Evolutionary conservation across 345 rosid species (phyloP).

Genomic region (Salix koriyanagi): DNA sequence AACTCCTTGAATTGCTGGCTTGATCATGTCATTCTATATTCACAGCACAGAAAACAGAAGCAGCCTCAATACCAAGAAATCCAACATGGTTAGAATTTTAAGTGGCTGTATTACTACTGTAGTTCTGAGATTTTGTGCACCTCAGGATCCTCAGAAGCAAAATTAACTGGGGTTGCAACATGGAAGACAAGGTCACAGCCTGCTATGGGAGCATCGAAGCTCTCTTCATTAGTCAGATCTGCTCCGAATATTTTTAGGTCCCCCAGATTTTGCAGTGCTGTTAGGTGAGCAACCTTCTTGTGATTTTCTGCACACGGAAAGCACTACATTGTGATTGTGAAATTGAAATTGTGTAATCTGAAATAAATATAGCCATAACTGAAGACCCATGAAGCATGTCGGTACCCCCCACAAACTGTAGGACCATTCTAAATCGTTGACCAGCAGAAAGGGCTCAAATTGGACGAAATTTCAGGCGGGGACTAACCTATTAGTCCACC

Average conservation of each 20-base stretch:
- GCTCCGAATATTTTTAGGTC: slow-evolving; percentile 62
- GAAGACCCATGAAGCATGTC: not conserved
- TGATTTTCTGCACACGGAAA: slow-evolving; percentile 41
- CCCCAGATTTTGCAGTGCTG: slow-evolving; percentile 49
- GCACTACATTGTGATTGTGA: not conserved
- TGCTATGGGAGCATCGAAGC: slow-evolving; percentile 51
- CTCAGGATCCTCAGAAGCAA: slow-evolving; percentile 82
- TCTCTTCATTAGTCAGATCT: slow-evolving; percentile 62
- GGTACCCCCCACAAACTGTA: not conserved
- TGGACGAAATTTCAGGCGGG: not conserved
- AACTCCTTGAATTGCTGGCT: slow-evolving; percentile 82
- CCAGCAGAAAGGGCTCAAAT: not conserved
- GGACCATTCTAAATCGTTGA: not conserved
- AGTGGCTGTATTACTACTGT: not conserved
- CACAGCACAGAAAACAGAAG: not conserved
- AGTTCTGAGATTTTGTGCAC: slow-evolving; percentile 20
- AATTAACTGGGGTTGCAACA: slow-evolving; percentile 85
- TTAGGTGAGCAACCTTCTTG: slow-evolving; percentile 58
- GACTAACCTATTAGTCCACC: not conserved
- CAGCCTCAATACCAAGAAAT: not conserved
- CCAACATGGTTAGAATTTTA: too few species aligned
- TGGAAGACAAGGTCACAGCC: slow-evolving; percentile 80
- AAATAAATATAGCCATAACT: not conserved
- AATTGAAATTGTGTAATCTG: not conserved
- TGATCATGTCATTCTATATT: slow-evolving; percentile 77